phyloP scores from a whole-genome alignment of 495 filamentous ascomycete genomes.

The Schizothecium vesticola region DNA sequence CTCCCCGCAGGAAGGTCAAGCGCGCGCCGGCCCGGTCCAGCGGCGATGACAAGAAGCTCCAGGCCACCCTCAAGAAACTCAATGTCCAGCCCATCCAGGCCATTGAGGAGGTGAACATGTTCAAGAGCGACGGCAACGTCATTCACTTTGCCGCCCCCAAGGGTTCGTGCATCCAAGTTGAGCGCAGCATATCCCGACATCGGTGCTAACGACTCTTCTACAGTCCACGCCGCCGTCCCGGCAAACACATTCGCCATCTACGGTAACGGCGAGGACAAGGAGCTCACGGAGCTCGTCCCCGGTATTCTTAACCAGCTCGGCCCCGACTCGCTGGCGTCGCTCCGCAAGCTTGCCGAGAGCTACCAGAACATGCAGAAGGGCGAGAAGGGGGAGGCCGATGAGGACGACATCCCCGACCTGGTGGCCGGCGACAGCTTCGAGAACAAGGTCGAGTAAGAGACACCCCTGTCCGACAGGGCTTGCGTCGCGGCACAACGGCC shows the following conservation, averaged over 20 bases:
- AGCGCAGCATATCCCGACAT: not conserved
- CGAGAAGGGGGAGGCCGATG: slow-evolving; percentile 67
- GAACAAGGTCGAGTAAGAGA: slow-evolving; percentile 79
- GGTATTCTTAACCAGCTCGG: slow-evolving; percentile 99
- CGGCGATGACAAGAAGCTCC: slow-evolving; percentile 99
- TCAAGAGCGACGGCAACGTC: slow-evolving; percentile 99
- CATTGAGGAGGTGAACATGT: slow-evolving; percentile 99
- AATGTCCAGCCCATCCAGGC: slow-evolving; percentile 96
- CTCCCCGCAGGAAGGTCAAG: slow-evolving; percentile 96
- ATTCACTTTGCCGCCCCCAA: slow-evolving; percentile 98
- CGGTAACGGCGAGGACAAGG: slow-evolving; percentile 97
- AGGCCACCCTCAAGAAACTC: slow-evolving; percentile 89
- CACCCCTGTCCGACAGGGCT: not conserved
- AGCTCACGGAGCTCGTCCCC: slow-evolving; percentile 97
- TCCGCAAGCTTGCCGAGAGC: slow-evolving; percentile 97
- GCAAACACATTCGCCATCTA: slow-evolving; percentile 99
- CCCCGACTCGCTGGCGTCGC: slow-evolving; percentile 93
- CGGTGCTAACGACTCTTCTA: slow-evolving; percentile 1
- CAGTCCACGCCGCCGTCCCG: slow-evolving; percentile 93
- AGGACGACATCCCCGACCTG: slow-evolving; percentile 92
- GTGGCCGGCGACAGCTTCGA: slow-evolving; percentile 97
- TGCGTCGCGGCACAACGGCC: slow-evolving; percentile 12
- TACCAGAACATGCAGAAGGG: slow-evolving; percentile 99
- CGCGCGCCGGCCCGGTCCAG: slow-evolving; percentile 85
- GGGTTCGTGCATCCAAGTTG: slow-evolving; percentile 54